Evolutionary conservation across 2,329 filamentous ascomycete species (phyloP), one percentile per base, ranked within the genome.

Genomic region (Exophiala phaeomuriformis): DNA sequence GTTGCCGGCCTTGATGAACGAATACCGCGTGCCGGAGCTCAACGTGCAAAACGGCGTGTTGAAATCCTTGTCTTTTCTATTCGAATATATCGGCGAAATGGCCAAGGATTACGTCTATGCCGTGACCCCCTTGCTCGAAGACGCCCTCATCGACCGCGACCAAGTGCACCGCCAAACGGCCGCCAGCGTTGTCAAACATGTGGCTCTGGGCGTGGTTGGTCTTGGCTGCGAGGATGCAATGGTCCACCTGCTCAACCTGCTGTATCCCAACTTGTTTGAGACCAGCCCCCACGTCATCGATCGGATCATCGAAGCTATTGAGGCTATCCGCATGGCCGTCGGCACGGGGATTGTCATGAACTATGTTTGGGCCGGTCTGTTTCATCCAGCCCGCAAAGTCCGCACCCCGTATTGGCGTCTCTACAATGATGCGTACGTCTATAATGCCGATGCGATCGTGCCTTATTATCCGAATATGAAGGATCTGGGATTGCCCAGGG

Each of bases 11-110:
- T 76, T 98, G 57, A 98, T 98, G 94, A 98, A 98, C 74, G 93
- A 98, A 71, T 98, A 98, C 71, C 86, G 93, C 50, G 93, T 98
- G 5, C 93, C 93, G 0, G 93, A 98, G 72, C 84, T 98, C 62
- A 98, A 98, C 68, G 93, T 98, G 29, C 93, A 98, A 69, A 98
- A 98, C 64, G 93, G 93, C 73, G 93, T 98, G 33, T 83, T 98
- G 67, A 98, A 98, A 71, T 90, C 90, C 3, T 79, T 98, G 49
- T 94, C 88, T 4, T 98, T 98, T 79, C 78, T 98, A 57, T 98
- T 97, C 67, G 93, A 98, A 68, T 98, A 98, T 72, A 98, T 98
- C 69, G 93, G 93, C 59, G 93, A 98, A 72, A 97, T 98, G 93
- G 89, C 90, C 60, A 98, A 97, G 74, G 93, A 98, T 71, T 98